Evolutionary conservation across 2,329 filamentous ascomycete species (phyloP), one percentile per base, ranked within the genome.

Genomic region (Sporothrix schenckii): DNA sequence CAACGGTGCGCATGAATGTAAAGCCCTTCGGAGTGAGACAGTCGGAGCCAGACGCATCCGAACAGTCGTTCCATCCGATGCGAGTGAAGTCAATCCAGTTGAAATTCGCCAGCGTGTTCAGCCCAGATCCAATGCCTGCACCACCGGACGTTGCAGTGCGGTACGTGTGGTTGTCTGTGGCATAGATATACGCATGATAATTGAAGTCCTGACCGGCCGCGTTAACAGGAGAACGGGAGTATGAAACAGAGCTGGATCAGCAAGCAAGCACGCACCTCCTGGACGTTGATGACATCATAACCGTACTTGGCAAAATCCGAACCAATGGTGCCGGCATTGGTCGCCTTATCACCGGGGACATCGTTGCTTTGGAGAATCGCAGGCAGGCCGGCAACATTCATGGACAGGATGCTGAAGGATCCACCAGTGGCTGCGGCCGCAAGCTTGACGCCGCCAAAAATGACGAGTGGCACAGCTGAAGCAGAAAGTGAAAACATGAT

Each of bases 11-110:
- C 88, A 91, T 90, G 63, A 88, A 87, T 0, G 88, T 90, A 77
- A 90, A 91, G 16, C 89, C 89, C 78, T 91, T 91, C 27, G 88
- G 89, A 0, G 89, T 91, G 72, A 91, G 79, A 76, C 89, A 91
- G 77, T 91, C 89, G 0, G 77, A 75, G 0, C 82, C 83, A 0
- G 85, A 86, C 49, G 83, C 83, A 75, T 86, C 77, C 71, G 85
- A 87, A 79, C 89, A 90, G 2, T 76, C 80, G 30, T 81, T 77
- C 88, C 89, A 91, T 75, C 88, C 87, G 65, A 84, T 79, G 16
- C 88, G 85, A 56, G 81, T 79, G 73, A 87, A 86, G 72, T 85
- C 82, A 7, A 85, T 77, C 82, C 84, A 91, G 72, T 83, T 76
- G 73, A 83, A 87, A 75, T 86, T 88, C 72, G 88, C 82, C 56